Evolutionary conservation across 1,284 basidiomycete genomes (phyloP).

Genomic region (Athelia psychrophila): DNA sequence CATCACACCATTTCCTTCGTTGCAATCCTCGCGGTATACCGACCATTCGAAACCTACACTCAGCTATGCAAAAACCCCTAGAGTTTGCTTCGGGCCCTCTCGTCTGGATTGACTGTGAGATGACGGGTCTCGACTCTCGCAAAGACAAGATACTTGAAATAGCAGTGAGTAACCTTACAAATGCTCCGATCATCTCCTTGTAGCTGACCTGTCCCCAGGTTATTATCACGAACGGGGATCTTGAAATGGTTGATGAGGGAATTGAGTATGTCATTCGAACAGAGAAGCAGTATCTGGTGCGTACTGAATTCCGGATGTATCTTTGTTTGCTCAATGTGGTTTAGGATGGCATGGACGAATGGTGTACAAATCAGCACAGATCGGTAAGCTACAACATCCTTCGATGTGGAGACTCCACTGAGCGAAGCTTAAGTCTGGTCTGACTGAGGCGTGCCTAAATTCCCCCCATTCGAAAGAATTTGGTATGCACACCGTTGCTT

Average conservation of each 20-base stretch:
- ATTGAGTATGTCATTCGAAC: slow-evolving; percentile 70
- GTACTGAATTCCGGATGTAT: not conserved
- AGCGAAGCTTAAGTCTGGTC: slow-evolving; percentile 52
- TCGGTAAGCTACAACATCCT: slow-evolving; percentile 46
- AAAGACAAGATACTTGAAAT: slow-evolving; percentile 78
- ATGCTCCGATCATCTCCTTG: too few species aligned
- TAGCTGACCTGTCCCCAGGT: slow-evolving; percentile 61
- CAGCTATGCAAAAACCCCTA: slow-evolving; percentile 23
- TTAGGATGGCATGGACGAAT: slow-evolving; percentile 63
- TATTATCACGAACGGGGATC: slow-evolving; percentile 77
- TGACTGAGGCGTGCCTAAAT: slow-evolving; percentile 64
- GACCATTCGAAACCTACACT: not conserved
- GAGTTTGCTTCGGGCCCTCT: slow-evolving; percentile 62
- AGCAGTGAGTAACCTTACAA: slow-evolving; percentile 40
- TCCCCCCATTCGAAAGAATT: slow-evolving; percentile 45
- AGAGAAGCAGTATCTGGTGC: slow-evolving; percentile 53
- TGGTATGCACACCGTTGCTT: not conserved
- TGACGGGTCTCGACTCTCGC: slow-evolving; percentile 69
- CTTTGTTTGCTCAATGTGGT: slow-evolving; percentile 1
- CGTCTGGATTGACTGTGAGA: slow-evolving; percentile 90
- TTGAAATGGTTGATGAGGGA: slow-evolving; percentile 73
- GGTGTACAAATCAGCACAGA: slow-evolving; percentile 75
- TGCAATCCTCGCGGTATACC: too few species aligned
- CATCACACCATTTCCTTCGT: too few species aligned
- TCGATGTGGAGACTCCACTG: too few species aligned